Evolutionary conservation across 805 yeast genomes (phyloP).

Genomic region (Candida taoyuanica): DNA sequence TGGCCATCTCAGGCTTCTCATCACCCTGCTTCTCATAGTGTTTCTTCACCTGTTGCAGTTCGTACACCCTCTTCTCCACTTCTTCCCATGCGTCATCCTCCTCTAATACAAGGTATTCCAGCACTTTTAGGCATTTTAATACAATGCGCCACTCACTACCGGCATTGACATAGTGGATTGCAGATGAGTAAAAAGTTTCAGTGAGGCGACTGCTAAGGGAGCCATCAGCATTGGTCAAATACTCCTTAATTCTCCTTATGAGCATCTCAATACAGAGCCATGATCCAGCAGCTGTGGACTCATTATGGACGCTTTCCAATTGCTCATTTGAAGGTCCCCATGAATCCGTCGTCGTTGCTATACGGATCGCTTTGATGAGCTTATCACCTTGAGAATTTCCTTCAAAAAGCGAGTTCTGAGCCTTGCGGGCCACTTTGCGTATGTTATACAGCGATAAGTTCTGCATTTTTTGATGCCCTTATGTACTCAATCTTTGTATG

Average conservation of each 20-base stretch:
- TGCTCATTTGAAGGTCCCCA: conserved; percentile 51
- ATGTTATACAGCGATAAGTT: conserved; percentile 34
- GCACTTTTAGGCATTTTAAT: conserved; percentile 32
- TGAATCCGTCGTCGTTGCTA: conserved; percentile 41
- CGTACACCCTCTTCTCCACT: conserved; percentile 1
- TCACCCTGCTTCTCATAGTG: neutral
- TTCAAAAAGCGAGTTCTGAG: conserved; percentile 35
- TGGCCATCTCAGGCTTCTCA: neutral
- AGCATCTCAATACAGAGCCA: conserved; percentile 28
- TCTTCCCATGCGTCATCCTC: conserved; percentile 8
- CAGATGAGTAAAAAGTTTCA: conserved; percentile 4
- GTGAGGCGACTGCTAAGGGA: neutral
- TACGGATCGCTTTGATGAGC: conserved; percentile 37
- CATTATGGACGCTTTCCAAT: conserved; percentile 29
- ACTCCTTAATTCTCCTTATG: conserved; percentile 28
- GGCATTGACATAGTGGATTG: conserved; percentile 33
- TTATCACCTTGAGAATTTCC: conserved; percentile 25
- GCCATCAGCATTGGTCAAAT: conserved; percentile 1
- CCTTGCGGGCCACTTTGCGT: conserved; percentile 35
- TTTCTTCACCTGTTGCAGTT: neutral
- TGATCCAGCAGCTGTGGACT: conserved; percentile 15
- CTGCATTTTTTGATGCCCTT: no score
- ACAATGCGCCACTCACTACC: conserved; percentile 40
- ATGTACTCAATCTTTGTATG: no score
- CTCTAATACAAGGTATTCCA: conserved; percentile 30